Evolutionary conservation across 1,284 basidiomycete species (phyloP).

Genomic region (Cutaneotrichosporon sp.): DNA sequence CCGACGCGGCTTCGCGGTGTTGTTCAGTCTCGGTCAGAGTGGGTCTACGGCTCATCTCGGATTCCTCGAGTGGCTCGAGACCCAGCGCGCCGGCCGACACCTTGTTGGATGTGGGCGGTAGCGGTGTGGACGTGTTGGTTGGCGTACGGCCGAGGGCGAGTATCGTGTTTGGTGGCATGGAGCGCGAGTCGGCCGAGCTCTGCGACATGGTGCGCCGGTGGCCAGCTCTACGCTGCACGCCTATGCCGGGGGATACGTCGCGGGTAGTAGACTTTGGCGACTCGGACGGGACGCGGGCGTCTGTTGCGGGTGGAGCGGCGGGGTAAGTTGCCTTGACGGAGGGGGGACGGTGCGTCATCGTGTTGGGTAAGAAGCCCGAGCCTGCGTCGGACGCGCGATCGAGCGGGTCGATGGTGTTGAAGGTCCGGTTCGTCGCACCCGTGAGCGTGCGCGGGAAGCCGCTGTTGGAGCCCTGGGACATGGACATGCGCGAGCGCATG

Average conservation of each 20-base stretch:
- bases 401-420: background rate
- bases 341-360: background rate
- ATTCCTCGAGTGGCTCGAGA: constrained; percentile 1
- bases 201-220: background rate
- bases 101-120: background rate
- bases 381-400: background rate
- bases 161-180: background rate
- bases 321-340: background rate
- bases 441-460: constrained; percentile 11
- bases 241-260: background rate
- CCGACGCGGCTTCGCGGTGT: too few species aligned
- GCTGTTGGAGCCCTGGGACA: constrained; percentile 1
- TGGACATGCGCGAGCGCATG: constrained; percentile 8
- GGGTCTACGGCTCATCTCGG: background rate
- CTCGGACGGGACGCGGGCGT: background rate
- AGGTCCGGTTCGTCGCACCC: background rate
- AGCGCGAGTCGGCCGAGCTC: background rate
- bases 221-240: background rate
- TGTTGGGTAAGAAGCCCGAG: background rate
- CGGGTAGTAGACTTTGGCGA: background rate
- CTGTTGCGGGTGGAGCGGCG: background rate
- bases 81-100: background rate
- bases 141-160: background rate
- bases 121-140: background rate
- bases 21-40: background rate